Base-by-base conservation (phyloP, 1,284 basidiomycete species). In the Cryptococcus sp. region DNA sequence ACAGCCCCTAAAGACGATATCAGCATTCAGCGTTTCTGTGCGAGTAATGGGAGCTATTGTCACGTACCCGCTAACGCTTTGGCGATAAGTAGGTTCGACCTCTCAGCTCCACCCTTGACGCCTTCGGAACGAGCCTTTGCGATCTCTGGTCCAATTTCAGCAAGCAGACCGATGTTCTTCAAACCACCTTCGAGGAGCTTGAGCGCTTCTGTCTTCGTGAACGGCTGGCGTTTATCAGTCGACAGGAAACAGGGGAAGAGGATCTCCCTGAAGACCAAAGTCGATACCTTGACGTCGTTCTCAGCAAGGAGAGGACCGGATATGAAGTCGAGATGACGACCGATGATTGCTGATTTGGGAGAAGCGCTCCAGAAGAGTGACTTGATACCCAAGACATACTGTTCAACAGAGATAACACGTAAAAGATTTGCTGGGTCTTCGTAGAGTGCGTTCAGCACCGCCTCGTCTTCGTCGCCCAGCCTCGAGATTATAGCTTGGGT, bases 221-320 rank as follows among this genome's bases (percentile, higher is more conserved):
- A 86, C 65, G 84, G 86, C 61, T 86, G 84, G 48, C 85, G 83
- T 4, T 86, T 78, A 68, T 89, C 89, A 5, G 87, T 87, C 61
- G 85, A 86, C 15, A 94, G 75, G 19, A 94, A 77, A 65, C 86
- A 85, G 0, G 89, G 88, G 70, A 91, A 88, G 49, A 93, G 75
- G 1, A 88, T 72, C 20, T 79, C 74, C 65, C 85, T 80, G 63
- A 91, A 86, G 10, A 88, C 76, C 4, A 81, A 72, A 25, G 82
- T 73, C 13, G 78, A 67, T 0, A 78, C 57, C 0, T 79, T 74
- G 0, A 81, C 68, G 48, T 82, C 50, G 20, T 54, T 43, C 8
- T 53, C 48, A 5, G 45, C 50, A 19, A 69, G 78, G 55, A 88
- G 83, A 25, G 85, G 78, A 0, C 80, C 74, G 1, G 81, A 76